phyloP scores from a whole-genome alignment of 306 rosid species.

The Casuarina equisetifolia region DNA sequence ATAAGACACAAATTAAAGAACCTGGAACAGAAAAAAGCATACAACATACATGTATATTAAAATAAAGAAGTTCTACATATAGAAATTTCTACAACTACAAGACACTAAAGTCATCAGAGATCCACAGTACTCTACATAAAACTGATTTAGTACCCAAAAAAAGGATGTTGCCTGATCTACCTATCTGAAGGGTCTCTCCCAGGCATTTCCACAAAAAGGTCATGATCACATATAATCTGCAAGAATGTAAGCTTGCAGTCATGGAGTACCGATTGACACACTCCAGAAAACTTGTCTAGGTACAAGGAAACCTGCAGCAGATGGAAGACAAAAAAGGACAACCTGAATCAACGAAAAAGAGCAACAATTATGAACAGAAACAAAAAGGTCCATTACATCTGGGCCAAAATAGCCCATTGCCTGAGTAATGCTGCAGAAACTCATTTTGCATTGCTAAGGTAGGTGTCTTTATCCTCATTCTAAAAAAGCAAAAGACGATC shows the following conservation, averaged over 20 bases:
- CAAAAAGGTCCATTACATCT: constrained; percentile 11
- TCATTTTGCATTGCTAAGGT: not conserved
- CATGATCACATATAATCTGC: constrained; percentile 92
- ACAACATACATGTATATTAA: not conserved
- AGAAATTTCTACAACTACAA: not conserved
- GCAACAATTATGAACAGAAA: not conserved
- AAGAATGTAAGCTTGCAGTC: constrained; percentile 95
- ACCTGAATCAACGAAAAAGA: not conserved
- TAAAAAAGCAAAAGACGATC: not conserved
- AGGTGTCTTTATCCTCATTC: not conserved
- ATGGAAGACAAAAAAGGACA: constrained; percentile 18
- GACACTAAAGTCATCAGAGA: constrained; percentile 9
- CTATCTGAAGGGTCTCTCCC: constrained; percentile 99
- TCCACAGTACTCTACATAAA: constrained; percentile 4
- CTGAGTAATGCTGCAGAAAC: not conserved
- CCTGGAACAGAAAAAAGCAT: not conserved
- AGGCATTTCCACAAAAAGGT: constrained; percentile 99
- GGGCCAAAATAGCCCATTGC: not conserved
- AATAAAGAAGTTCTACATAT: not conserved
- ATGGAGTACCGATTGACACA: constrained; percentile 89
- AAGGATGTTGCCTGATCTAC: constrained; percentile 36
- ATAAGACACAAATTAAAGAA: not conserved
- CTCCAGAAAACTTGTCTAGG: constrained; percentile 95
- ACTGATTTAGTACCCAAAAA: not conserved
- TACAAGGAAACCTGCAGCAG: constrained; percentile 85